Percentiles rank a stretch among this genome's conserved stretches.
Conservation (phyloP, 306 rosid genomes). For the Delonix regia region DNA sequence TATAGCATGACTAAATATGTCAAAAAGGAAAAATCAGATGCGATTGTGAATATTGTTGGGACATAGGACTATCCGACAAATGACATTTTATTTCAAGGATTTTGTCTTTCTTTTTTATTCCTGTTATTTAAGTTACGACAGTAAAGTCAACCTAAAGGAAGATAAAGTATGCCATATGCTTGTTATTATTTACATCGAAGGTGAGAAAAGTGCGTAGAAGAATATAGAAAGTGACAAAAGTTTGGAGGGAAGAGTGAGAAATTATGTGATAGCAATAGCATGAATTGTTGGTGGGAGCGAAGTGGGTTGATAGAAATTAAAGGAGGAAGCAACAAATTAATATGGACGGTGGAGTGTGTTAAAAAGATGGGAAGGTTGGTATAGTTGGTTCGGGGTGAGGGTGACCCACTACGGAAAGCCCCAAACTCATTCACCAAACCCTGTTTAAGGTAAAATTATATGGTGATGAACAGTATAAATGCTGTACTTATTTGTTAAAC, state of each 20-base stretch:
- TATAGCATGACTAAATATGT: not conserved
- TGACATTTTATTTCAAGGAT: not conserved
- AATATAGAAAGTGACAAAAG: not conserved
- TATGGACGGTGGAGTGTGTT: not conserved
- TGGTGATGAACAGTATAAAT: too few species aligned
- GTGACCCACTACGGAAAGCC: constrained; percentile 27
- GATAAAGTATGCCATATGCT: not conserved
- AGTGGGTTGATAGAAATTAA: not conserved
- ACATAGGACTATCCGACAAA: not conserved
- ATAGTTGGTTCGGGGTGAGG: not conserved
- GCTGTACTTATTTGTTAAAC: too few species aligned
- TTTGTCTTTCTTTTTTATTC: not conserved
- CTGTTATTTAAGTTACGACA: not conserved
- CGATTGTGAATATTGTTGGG: not conserved
- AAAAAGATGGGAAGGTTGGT: constrained; percentile 22
- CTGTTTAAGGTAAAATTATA: too few species aligned
- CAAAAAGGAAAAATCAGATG: not conserved
- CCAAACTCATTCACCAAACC: constrained; percentile 30
- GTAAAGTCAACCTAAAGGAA: not conserved
- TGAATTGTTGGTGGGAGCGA: not conserved
- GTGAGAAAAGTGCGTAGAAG: not conserved
- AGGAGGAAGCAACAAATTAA: not conserved
- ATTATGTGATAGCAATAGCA: not conserved
- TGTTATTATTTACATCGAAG: not conserved
- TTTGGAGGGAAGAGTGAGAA: not conserved